A percentile compares a stretch with the other conserved stretches of the same genome.
phyloP scores from a whole-genome alignment of 352 stramenopile genomes.

The Phytophthora tentaculata region DNA sequence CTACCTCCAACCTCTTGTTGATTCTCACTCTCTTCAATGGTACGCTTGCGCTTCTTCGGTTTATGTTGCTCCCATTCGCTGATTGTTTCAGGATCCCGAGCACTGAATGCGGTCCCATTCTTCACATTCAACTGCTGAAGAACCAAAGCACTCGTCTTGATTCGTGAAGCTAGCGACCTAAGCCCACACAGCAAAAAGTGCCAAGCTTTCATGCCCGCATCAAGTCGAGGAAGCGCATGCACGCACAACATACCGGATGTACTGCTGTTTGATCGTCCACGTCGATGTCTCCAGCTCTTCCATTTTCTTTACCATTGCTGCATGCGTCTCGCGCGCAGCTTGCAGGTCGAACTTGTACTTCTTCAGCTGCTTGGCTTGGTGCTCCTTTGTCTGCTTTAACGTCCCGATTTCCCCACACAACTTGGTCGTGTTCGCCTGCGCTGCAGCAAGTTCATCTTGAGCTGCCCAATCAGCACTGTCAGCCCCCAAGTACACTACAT shows the following conservation, averaged over 20 bases:
- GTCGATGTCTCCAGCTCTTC: conserved; percentile 43
- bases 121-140: conserved; percentile 48
- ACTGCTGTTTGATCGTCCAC: conserved; percentile 55
- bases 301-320: conserved; percentile 54
- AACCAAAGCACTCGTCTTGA: conserved; percentile 58
- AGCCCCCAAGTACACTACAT: background rate
- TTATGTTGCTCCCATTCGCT: conserved; percentile 37
- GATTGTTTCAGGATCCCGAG: conserved; percentile 32
- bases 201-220: background rate
- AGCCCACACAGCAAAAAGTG: background rate
- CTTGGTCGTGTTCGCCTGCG: conserved; percentile 51
- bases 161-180: conserved; percentile 65
- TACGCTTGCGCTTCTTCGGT: conserved; percentile 55
- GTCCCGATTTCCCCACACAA: conserved; percentile 67
- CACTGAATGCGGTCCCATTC: conserved; percentile 29
- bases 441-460: conserved; percentile 59
- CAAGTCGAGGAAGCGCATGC: background rate
- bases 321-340: conserved; percentile 52
- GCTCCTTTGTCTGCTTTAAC: conserved; percentile 54
- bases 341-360: conserved; percentile 55
- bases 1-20: conserved; percentile 8
- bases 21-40: conserved; percentile 1
- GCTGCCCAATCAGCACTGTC: conserved; percentile 30
- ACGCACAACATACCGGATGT: conserved; percentile 50
- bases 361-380: conserved; percentile 50